Evolutionary conservation across 495 filamentous ascomycete species (phyloP), one percentile per base, ranked within the genome.

Genomic region (Hypoxylon fuscum): DNA sequence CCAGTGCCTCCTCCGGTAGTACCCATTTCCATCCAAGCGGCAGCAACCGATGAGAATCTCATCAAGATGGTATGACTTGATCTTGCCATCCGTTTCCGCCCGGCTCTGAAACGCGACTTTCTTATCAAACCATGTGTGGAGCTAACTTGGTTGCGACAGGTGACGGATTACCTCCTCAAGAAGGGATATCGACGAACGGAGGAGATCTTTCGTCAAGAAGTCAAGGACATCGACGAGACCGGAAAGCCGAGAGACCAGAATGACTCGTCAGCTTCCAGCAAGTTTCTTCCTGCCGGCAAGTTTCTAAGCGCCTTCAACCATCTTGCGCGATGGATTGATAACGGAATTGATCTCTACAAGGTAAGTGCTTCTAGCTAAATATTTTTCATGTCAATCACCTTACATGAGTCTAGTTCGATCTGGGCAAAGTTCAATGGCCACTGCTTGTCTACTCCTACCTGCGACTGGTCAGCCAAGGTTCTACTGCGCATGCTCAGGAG

Each of bases 101-200:
- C 12, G 11, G 12, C 32, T 15, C 7, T 38, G 3, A 14, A 38
- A 14, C 15, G 1, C 7, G 5, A 38, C 15, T 14, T 15, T 14
- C 1, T 15, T 4, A 14, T 14, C 7, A 14, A 2, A 15, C 12
- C 12, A 38, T 32, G 21, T 12, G 10, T 23, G 10, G 44, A 5
- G 17, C 58, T 53, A 48, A 59, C 46, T 5, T 2, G 1, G 14
- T 5, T 11, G n/a, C 3, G 11, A 25, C 55, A 96, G 93, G 93
- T 98, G 27, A 95, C 97, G 17, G 95, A 98, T 65, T 98, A 98
- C 72, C 79, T 98, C 10, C 85, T 89, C 44, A 98, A 98, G 76
- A 97, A 97, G 69, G 95, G 95, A 1, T 98, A 97, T 72, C 91
- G 83, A 42, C 87, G 89, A 18, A 98, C 95, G 0, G 95, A 98